Base-by-base conservation (phyloP, 2,329 filamentous ascomycete species). In the Monilinia laxa region DNA sequence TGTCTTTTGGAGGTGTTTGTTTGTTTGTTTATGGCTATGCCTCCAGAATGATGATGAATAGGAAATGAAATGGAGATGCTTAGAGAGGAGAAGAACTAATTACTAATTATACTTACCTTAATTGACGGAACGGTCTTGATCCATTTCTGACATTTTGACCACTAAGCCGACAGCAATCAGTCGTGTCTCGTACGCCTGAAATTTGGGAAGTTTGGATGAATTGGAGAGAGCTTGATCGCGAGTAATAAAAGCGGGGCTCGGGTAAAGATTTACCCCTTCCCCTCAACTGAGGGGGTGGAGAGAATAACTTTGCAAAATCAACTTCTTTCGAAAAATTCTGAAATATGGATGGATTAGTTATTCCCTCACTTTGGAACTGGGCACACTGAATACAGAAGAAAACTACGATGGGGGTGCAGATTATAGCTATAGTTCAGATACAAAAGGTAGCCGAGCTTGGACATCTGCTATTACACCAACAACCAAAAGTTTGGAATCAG, bases 61-160 rank as follows among this genome's bases (percentile, higher is more conserved):
- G 31, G 25, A 14, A 56, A 4, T 25, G 25, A 11, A 5, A 23
- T n/a, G 23, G 25, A 25, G 25, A 23, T 23, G 4, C 12, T 57
- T 28, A 25, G 4, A 55, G 25, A 45, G 3, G 25, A 20, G 7
- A 45, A 20, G 4, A 47, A 47, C 18, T 20, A 42, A 18, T 23
- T 45, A 64, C 62, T 31, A n/a, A n/a, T n/a, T n/a, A 7, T 31
- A 45, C 51, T 38, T 47, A 56, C 25, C 28, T 23, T 57, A 3
- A 31, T 35, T n/a, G 16, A 56, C 62, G 62, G 62, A 64, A n/a
- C 56, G 47, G 25, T 45, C 53, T 64, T 57, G 51, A 57, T 57
- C 62, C 62, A 45, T 64, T 12, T n/a, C 31, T 16, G 23, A 18
- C 5, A 9, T n/a, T 64, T 25, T 3, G 23, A 47, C n/a, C 31